These are phyloP conservation scores for Neurospora hispaniola DNA, from an alignment of 495 filamentous ascomycete species.

Conservation along the genomic window DNA sequence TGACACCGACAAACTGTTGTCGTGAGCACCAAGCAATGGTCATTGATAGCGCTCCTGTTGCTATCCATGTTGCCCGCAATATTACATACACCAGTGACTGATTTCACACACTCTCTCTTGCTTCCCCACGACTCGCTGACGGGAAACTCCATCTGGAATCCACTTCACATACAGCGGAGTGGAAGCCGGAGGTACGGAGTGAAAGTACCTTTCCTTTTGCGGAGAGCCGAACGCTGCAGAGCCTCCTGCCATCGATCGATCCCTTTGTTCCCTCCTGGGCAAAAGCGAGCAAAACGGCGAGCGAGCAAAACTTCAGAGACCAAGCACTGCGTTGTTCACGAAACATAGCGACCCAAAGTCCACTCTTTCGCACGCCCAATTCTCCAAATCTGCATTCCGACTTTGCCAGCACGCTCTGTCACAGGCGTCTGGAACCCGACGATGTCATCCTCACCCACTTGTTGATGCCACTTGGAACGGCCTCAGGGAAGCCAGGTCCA, in stretches of 20 bases:
- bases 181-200: background rate
- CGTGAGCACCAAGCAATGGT: background rate
- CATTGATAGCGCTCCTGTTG: background rate
- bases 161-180: background rate
- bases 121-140: background rate
- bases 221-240: background rate
- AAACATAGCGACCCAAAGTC: background rate
- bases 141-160: background rate
- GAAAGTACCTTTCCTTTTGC: background rate
- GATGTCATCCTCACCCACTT: background rate
- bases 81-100: background rate
- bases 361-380: background rate
- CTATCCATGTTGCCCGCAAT: background rate
- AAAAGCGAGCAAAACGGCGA: background rate
- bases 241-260: background rate
- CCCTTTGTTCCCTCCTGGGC: background rate
- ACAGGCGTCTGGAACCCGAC: background rate
- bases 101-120: background rate
- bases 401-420: background rate
- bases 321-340: background rate
- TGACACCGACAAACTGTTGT: background rate
- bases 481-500: background rate
- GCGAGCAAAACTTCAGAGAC: background rate
- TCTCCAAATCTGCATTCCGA: background rate
- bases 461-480: background rate